Percentiles rank a stretch among this genome's conserved stretches.
These are phyloP conservation scores for Colletotrichum costaricense DNA, from an alignment of 2,329 filamentous ascomycete species.

Conservation along the genomic window DNA sequence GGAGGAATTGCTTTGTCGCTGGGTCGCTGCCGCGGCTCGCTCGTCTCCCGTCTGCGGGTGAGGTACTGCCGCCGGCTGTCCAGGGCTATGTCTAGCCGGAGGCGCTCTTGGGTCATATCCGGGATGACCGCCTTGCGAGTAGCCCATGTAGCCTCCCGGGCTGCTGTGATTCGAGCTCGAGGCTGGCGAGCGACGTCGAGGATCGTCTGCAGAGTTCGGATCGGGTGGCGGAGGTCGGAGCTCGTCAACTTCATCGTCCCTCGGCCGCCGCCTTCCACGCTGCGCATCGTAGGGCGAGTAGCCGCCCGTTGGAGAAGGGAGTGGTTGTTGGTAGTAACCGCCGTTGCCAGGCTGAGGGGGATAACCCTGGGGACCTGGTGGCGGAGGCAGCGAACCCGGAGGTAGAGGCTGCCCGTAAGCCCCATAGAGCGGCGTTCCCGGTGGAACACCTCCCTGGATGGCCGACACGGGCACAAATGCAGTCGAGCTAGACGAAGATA, in stretches of 20 bases:
- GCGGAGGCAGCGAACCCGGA: slow-evolving; percentile 32
- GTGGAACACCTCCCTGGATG: slow-evolving; percentile 67
- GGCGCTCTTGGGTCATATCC: slow-evolving; percentile 28
- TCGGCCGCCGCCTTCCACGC: slow-evolving; percentile 48
- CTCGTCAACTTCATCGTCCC: slow-evolving; percentile 54
- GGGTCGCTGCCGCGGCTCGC: slow-evolving; percentile 49
- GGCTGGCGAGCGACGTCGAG: slow-evolving; percentile 62
- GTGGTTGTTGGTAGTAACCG: slow-evolving; percentile 52
- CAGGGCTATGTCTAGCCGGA: slow-evolving; percentile 50
- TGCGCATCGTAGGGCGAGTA: slow-evolving; percentile 53
- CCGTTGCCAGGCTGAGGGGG: slow-evolving; percentile 37
- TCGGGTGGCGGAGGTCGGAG: slow-evolving; percentile 59
- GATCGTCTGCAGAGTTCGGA: slow-evolving; percentile 56
- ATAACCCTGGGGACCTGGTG: slow-evolving; percentile 25
- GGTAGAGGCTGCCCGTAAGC: slow-evolving; percentile 68
- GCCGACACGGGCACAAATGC: slow-evolving; percentile 70
- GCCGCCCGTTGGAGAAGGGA: slow-evolving; percentile 57
- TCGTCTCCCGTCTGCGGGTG: slow-evolving; percentile 47
- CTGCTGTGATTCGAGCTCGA: slow-evolving; percentile 61
- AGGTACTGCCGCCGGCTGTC: slow-evolving; percentile 49
- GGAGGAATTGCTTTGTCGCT: slow-evolving; percentile 48
- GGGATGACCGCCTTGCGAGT: slow-evolving; percentile 16
- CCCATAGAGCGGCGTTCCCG: slow-evolving; percentile 66
- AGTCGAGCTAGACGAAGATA: slow-evolving; percentile 65
- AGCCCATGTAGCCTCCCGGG: slow-evolving; percentile 48